phyloP scores from a whole-genome alignment of 768 basidiomycete genomes.

The Tricholoma matsutake region DNA sequence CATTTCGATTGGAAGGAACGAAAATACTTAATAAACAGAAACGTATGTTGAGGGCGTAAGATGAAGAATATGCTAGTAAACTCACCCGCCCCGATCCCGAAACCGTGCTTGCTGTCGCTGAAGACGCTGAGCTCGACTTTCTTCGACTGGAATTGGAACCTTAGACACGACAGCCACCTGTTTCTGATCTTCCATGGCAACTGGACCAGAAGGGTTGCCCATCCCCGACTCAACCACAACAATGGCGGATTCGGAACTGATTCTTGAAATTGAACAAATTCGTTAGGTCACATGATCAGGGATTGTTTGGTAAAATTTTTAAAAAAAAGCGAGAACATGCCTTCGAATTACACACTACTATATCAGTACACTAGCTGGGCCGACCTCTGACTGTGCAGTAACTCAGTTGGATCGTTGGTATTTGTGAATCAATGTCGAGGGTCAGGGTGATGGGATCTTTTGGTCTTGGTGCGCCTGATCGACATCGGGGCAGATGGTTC shows the following conservation, averaged over 20 bases:
- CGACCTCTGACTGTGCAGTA: too few species aligned
- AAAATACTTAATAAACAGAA: conserved; percentile 14
- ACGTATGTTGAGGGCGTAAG: neutral
- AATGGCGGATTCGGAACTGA: neutral
- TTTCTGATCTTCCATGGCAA: neutral
- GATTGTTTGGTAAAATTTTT: too few species aligned
- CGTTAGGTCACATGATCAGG: neutral
- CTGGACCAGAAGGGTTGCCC: neutral
- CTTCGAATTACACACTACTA: too few species aligned
- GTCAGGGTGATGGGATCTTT: too few species aligned
- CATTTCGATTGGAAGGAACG: conserved; percentile 18
- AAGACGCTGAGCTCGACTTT: conserved; percentile 57
- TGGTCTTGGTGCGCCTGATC: too few species aligned
- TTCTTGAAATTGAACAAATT: neutral
- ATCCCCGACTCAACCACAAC: neutral
- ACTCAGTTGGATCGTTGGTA: too few species aligned
- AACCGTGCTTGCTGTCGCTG: conserved; percentile 65
- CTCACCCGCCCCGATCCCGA: conserved; percentile 66
- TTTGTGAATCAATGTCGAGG: too few species aligned
- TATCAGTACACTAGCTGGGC: too few species aligned
- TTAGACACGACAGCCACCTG: conserved; percentile 2
- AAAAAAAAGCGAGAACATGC: too few species aligned
- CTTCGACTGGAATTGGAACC: conserved; percentile 37
- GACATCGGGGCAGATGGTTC: too few species aligned
- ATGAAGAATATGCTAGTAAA: conserved; percentile 3